Evolutionary conservation across 495 filamentous ascomycete genomes (phyloP).

Genomic region (Aspergillus cavernicola): DNA sequence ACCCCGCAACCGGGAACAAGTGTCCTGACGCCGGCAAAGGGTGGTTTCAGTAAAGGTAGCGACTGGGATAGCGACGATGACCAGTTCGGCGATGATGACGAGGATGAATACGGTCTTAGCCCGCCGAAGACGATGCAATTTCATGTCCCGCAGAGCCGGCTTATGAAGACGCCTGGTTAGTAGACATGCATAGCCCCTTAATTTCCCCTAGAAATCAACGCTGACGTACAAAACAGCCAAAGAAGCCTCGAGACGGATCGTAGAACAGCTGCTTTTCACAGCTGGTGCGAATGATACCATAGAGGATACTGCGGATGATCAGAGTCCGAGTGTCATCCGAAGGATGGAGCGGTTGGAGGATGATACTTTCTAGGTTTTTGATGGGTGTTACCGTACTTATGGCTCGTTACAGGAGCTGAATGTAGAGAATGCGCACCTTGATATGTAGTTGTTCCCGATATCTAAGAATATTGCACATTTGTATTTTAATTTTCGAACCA

Average conservation of each 20-base stretch:
- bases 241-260: constrained; percentile 88
- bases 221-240: constrained; percentile 50
- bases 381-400: too few relatives aligned
- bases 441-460: too few relatives aligned
- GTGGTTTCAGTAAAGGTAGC: constrained; percentile 22
- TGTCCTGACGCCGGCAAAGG: constrained; percentile 64
- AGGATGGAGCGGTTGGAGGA: constrained; percentile 62
- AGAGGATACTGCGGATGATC: constrained; percentile 47
- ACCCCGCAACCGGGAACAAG: constrained; percentile 70
- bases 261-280: constrained; percentile 82
- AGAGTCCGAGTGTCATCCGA: constrained; percentile 73
- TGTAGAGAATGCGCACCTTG: too few relatives aligned
- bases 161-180: constrained; percentile 89
- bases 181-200: constrained; percentile 13
- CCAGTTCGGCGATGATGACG: constrained; percentile 48
- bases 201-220: background rate
- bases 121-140: constrained; percentile 99
- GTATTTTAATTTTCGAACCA: too few relatives aligned
- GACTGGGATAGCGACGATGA: constrained; percentile 62
- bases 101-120: constrained; percentile 59
- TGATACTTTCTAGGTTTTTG: constrained; percentile 68
- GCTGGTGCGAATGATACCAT: constrained; percentile 56
- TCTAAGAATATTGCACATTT: too few relatives aligned
- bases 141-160: constrained; percentile 76
- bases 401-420: too few relatives aligned